Conservation (phyloP, 2,329 filamentous ascomycete species). For the Neopestalotiopsis sp. region DNA sequence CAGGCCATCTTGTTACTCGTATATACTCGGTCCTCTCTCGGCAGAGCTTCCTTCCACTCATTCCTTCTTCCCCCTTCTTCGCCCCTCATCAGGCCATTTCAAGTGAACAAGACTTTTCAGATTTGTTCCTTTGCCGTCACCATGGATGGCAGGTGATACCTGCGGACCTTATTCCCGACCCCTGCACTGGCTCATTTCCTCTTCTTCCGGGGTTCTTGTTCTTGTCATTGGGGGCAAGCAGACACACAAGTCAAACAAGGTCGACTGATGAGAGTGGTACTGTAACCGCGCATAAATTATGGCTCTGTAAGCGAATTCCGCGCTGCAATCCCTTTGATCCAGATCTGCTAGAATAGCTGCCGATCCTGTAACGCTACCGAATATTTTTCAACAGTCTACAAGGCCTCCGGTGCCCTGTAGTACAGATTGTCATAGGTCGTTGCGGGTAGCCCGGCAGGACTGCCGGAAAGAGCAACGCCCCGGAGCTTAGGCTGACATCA, state of each 20-base stretch:
- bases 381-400: neutral
- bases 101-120: neutral
- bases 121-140: neutral
- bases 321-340: neutral
- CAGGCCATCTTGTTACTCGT: neutral
- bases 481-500: constrained; percentile 1
- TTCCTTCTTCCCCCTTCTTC: neutral
- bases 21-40: neutral
- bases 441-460: constrained; percentile 4
- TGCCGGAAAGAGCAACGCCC: neutral
- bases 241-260: neutral
- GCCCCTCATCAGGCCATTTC: neutral
- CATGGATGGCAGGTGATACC: neutral
- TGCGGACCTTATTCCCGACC: neutral
- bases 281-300: neutral
- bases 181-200: constrained; percentile 8
- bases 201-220: neutral
- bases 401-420: neutral
- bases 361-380: neutral
- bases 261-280: neutral
- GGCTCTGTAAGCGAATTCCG: neutral
- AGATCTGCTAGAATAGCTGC: neutral
- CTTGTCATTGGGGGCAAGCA: neutral
- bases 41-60: neutral
- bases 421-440: neutral